Evolutionary conservation across 768 basidiomycete species (phyloP).

Genomic region (Boletus sp.): DNA sequence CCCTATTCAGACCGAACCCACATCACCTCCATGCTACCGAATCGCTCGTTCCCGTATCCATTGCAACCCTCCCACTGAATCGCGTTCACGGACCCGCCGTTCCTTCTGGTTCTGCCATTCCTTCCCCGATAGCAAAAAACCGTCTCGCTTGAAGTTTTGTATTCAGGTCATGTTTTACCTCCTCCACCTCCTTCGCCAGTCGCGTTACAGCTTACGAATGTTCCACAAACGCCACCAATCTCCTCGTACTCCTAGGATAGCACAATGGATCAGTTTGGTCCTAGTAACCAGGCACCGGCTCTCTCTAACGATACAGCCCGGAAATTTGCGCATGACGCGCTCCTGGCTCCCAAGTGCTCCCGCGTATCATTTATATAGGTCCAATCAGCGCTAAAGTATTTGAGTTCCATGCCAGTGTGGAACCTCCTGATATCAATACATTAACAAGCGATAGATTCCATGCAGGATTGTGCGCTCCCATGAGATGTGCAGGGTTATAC

Average conservation of each 20-base stretch:
- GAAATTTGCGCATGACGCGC: conserved; percentile 6
- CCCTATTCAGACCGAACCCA: not conserved
- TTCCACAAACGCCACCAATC: not conserved
- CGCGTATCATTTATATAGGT: conserved; percentile 1
- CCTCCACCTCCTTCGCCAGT: not conserved
- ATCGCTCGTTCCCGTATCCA: not conserved
- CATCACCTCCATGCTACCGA: not conserved
- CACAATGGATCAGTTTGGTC: not conserved
- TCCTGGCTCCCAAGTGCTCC: not conserved
- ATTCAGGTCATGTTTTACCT: not conserved
- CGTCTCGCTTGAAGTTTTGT: not conserved
- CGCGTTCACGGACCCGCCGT: not conserved
- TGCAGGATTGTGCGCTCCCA: not conserved
- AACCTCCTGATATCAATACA: not conserved
- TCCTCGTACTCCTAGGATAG: conserved; percentile 3
- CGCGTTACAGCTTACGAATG: not conserved
- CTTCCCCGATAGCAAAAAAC: not conserved
- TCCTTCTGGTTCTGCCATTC: not conserved
- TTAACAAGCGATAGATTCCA: not conserved
- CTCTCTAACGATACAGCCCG: conserved; percentile 9
- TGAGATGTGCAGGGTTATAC: conserved; percentile 1
- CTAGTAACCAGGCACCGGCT: conserved; percentile 4
- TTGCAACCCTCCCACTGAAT: not conserved
- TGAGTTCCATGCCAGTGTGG: not conserved
- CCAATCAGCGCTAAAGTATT: conserved; percentile 3